A percentile compares a stretch with the other conserved stretches of the same genome.
These are phyloP conservation scores for Aethionema arabicum DNA, from an alignment of 345 rosid genomes.

Conservation along the genomic window DNA sequence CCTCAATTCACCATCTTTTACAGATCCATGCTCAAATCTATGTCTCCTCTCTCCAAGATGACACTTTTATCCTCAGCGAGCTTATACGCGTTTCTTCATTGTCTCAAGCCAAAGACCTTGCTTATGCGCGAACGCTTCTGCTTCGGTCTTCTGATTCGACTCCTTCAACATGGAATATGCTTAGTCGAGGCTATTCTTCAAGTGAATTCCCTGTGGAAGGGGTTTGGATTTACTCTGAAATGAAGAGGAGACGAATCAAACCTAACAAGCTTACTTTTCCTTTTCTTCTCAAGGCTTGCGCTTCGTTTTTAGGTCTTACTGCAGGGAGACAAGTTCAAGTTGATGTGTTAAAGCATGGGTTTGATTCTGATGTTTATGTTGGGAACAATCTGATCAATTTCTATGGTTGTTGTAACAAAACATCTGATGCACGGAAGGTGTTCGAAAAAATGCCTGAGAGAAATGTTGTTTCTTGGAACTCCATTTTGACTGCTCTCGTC, in stretches of 20 bases:
- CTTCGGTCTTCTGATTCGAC: slow-evolving; percentile 39
- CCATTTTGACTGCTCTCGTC: slow-evolving; percentile 58
- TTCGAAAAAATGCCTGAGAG: slow-evolving; percentile 70
- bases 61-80: slow-evolving; percentile 48
- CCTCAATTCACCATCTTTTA: slow-evolving; percentile 49
- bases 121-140: slow-evolving; percentile 50
- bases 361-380: slow-evolving; percentile 64
- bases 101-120: slow-evolving; percentile 45
- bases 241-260: slow-evolving; percentile 56
- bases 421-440: slow-evolving; percentile 53
- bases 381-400: slow-evolving; percentile 61
- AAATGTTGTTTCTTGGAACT: slow-evolving; percentile 79
- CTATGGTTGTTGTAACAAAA: slow-evolving; percentile 65
- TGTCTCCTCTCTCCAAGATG: slow-evolving; percentile 51
- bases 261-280: slow-evolving; percentile 75
- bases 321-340: slow-evolving; percentile 72
- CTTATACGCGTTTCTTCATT: slow-evolving; percentile 53
- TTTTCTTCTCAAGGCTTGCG: slow-evolving; percentile 66
- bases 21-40: slow-evolving; percentile 67
- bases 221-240: slow-evolving; percentile 48
- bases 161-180: slow-evolving; percentile 62
- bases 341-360: slow-evolving; percentile 58
- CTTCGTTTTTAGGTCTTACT: slow-evolving; percentile 43
- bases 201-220: slow-evolving; percentile 55
- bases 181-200: slow-evolving; percentile 61